Base-by-base conservation (phyloP, 1,284 basidiomycete genomes). In the Boletus sp. region DNA sequence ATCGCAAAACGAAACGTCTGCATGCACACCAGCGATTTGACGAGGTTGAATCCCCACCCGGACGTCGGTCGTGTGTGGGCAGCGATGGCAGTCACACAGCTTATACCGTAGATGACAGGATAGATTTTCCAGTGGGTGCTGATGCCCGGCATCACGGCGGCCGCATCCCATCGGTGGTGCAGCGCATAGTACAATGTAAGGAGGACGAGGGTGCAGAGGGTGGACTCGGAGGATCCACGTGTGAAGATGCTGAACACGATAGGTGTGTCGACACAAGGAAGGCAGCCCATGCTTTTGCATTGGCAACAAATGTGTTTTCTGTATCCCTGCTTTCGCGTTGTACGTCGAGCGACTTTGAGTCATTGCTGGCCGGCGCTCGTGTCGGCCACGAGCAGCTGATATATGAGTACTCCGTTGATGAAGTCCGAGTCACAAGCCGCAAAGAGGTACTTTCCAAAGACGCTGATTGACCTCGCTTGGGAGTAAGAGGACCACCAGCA, bases 71-170 rank as follows among this genome's bases (percentile, higher is more conserved):
- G 53, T 44, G 52, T 55, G 53, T 72, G 66, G 53, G 63, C 68
- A n/a, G 82, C 80, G 46, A 97, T 79, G 33, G 84, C 83, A 0
- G 85, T 80, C 51, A 95, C 77, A 59, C 94, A 86, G 29, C 87
- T 83, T 16, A 90, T 80, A 0, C 89, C 92, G 72, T 98, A 98
- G 62, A 99, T 86, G 66, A 94, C 80, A 0, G 97, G 97, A 69
- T 96, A 99, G 57, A 98, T 92, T 76, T 98, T 98, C 90, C 93
- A 95, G 68, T 96, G 93, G 0, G 93, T 86, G 55, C 91, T 87
- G 37, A 94, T 62, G 0, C 93, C 96, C 29, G 95, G 79, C 48
- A 88, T 67, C 1, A 90, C 65, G 0, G 92, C 94, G 0, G 92
- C 84, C 1, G 72, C 60, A 53, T 80, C 78, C 83, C 87, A 89